These are phyloP conservation scores for Clavispora carvajalis DNA, from an alignment of 805 yeast species.

Conservation along the genomic window DNA sequence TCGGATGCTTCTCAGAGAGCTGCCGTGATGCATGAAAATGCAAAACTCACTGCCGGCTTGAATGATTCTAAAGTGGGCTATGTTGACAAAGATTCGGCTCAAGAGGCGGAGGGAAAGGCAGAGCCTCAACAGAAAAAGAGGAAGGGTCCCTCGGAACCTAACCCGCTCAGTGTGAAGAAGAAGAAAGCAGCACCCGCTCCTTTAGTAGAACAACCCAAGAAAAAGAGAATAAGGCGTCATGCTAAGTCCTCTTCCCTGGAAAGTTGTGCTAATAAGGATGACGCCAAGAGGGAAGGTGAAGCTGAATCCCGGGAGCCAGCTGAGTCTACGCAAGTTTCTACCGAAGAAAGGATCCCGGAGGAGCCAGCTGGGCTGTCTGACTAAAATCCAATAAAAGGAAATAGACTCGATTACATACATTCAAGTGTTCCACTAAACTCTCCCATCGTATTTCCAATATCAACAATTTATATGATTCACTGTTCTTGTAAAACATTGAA, in stretches of 20 bases:
- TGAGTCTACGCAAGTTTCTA: neutral
- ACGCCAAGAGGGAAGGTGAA: neutral
- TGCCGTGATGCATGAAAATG: conserved; percentile 47
- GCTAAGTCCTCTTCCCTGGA: conserved; percentile 5
- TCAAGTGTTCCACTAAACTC: too few relatives aligned
- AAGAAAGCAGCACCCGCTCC: conserved; percentile 34
- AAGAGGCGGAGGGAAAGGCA: conserved; percentile 16
- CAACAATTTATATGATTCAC: neutral
- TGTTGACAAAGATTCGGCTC: conserved; percentile 20
- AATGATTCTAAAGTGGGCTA: conserved; percentile 58
- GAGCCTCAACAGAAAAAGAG: conserved; percentile 40
- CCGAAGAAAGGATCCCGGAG: neutral
- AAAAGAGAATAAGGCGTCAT: conserved; percentile 13
- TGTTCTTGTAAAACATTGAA: neutral
- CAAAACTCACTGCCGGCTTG: conserved; percentile 72
- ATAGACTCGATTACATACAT: too few relatives aligned
- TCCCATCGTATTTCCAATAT: neutral
- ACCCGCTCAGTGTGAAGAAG: conserved; percentile 86
- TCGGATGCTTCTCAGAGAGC: conserved; percentile 56
- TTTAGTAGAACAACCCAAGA: conserved; percentile 5
- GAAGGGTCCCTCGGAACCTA: conserved; percentile 76
- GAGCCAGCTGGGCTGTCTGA: conserved; percentile 1
- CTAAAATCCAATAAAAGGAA: neutral
- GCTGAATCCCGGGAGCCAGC: neutral
- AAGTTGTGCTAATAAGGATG: neutral